Conservation (phyloP, 108 stramenopile genomes). For the Asterionellopsis glacialis region DNA sequence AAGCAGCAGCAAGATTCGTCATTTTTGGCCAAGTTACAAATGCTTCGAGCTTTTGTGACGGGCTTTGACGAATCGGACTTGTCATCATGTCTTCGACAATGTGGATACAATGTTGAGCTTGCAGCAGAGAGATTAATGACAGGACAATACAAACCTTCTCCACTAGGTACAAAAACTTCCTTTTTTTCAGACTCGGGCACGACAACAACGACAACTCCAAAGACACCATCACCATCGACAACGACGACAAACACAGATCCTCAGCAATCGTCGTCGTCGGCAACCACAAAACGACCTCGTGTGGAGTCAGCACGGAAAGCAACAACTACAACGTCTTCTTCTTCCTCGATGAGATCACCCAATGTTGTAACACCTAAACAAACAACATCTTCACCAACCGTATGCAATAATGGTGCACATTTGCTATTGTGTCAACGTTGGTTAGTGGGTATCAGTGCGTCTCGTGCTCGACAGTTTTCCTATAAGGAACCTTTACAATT, state of each 20-base stretch:
- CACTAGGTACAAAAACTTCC: background rate
- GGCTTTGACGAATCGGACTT: conserved; percentile 47
- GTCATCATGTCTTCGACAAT: conserved; percentile 39
- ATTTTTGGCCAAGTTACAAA: conserved; percentile 46
- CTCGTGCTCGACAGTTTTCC: conserved; percentile 31
- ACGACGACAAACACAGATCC: no score
- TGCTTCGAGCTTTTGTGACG: conserved; percentile 47
- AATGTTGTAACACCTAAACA: background rate
- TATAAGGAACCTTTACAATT: conserved; percentile 41
- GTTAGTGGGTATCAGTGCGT: conserved; percentile 34
- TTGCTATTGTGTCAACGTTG: conserved; percentile 77
- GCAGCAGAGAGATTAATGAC: conserved; percentile 69
- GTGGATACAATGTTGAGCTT: conserved; percentile 59
- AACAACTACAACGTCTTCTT: background rate
- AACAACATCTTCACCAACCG: background rate
- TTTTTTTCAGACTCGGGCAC: background rate
- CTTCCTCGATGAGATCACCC: background rate
- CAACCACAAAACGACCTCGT: conserved; percentile 1
- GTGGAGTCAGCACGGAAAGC: conserved; percentile 2
- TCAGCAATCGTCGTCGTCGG: no score
- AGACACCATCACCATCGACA: background rate
- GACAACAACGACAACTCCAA: background rate
- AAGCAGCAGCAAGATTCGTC: conserved; percentile 14
- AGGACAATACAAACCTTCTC: conserved; percentile 26
- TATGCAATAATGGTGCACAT: background rate